Evolutionary conservation across 352 stramenopile genomes (phyloP), one percentile per base, ranked within the genome.

Genomic region (Lagenidium sp.): DNA sequence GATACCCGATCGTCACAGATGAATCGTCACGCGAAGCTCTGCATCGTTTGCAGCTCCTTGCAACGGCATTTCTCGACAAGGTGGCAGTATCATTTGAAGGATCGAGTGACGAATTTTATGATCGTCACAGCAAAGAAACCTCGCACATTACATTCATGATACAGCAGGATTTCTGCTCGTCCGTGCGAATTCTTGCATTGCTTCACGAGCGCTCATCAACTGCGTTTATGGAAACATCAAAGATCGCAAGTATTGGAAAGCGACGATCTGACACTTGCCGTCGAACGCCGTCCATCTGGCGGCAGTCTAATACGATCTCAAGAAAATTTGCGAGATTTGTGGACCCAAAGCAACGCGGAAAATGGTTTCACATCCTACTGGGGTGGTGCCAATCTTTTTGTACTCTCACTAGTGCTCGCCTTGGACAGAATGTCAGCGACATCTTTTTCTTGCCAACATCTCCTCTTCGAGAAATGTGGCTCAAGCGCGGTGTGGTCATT

Each of bases 111-210:
- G n/a, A n/a, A n/a, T n/a, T n/a, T n/a, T n/a, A n/a, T n/a, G n/a
- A n/a, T n/a, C n/a, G n/a, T n/a, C n/a, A n/a, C n/a, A n/a, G 28
- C 13, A 45, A 49, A 21, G 34, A 43, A 6, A 43, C 43, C 1
- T 35, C 41, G 0, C 52, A 68, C 15, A 21, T 68, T 8, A 22
- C 68, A 13, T 65, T 82, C 8, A 82, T 88, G 75, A 65, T 78
- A 15, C 69, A 85, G 44, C 65, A 84, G 26, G 75, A 88, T 38
- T 77, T 84, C 21, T 71, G 72, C 32, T 56, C 53, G 0, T 69
- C 34, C 41, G 28, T 80, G 12, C 60, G 57, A 8, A 31, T 38
- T 0, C 32, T 81, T 1, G 20, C 38, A n/a, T n/a, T n/a, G n/a
- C n/a, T n/a, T n/a, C n/a, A n/a, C n/a, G n/a, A n/a, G n/a, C n/a